Evolutionary conservation across 176 grass and related monocot genomes (phyloP).

Genomic region (Oryza longistaminata): DNA sequence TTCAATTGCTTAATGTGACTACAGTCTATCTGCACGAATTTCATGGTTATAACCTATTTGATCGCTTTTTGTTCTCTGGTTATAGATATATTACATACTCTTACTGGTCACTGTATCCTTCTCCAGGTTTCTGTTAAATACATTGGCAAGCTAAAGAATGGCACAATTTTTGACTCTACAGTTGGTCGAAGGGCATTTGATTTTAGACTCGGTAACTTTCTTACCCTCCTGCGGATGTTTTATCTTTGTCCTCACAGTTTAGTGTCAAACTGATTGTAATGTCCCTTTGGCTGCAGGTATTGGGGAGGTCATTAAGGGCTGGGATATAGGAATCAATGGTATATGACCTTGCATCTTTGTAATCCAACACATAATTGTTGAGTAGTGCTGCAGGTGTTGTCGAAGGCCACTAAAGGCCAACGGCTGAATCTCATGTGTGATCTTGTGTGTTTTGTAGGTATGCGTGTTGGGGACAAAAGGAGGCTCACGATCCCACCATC

Average conservation of each 20-base stretch:
- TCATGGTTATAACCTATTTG: background rate
- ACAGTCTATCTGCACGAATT: background rate
- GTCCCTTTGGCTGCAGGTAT: conserved; percentile 57
- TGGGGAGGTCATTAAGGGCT: conserved; percentile 88
- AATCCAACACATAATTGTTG: background rate
- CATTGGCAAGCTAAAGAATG: conserved; percentile 87
- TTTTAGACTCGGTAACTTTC: conserved; percentile 80
- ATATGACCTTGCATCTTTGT: conserved; percentile 29
- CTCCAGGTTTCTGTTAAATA: conserved; percentile 80
- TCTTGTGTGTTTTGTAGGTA: conserved; percentile 55
- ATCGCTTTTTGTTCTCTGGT: background rate
- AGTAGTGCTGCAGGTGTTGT: background rate
- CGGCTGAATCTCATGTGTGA: background rate
- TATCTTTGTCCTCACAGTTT: background rate
- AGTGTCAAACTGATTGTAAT: background rate
- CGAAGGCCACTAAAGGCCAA: background rate
- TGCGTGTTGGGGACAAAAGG: conserved; percentile 94
- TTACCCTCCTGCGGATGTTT: background rate
- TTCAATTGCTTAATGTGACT: background rate
- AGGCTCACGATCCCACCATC: conserved; percentile 76
- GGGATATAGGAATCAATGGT: conserved; percentile 86
- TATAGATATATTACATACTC: background rate
- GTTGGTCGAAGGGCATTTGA: conserved; percentile 63
- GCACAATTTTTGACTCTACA: conserved; percentile 87
- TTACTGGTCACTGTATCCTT: conserved; percentile 1